phyloP scores from a whole-genome alignment of 768 basidiomycete species.

The Termitomyces eurrhizus region DNA sequence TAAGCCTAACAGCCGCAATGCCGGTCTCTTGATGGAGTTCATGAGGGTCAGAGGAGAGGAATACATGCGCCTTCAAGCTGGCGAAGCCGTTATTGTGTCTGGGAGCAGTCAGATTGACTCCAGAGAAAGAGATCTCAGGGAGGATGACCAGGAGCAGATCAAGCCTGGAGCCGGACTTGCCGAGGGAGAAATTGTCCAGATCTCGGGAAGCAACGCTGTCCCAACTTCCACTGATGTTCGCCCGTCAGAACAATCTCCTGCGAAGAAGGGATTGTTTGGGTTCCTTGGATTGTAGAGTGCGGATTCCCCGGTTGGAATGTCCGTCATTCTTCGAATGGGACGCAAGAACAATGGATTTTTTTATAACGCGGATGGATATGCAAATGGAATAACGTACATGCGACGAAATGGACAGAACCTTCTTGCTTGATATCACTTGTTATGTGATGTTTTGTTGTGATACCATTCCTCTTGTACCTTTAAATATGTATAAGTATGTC shows the following conservation, averaged over 20 bases:
- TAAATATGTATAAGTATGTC: background rate
- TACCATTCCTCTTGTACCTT: background rate
- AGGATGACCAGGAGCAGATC: slow-evolving; percentile 26
- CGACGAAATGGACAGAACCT: background rate
- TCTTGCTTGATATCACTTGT: background rate
- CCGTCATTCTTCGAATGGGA: too few relatives aligned
- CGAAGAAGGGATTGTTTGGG: background rate
- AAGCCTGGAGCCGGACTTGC: slow-evolving; percentile 1
- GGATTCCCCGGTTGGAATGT: too few relatives aligned
- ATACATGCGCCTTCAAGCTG: slow-evolving; percentile 49
- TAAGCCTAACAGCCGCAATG: slow-evolving; percentile 91
- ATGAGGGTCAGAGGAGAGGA: slow-evolving; percentile 75
- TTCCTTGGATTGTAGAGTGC: background rate
- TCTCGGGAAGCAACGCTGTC: background rate
- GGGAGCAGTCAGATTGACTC: slow-evolving; percentile 8
- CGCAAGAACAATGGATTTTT: background rate
- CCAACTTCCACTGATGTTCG: background rate
- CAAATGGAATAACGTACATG: background rate
- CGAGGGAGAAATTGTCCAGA: background rate
- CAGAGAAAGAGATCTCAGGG: slow-evolving; percentile 20
- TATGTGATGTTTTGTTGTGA: background rate
- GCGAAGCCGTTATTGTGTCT: slow-evolving; percentile 16
- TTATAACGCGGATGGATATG: background rate
- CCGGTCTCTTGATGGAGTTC: slow-evolving; percentile 80
- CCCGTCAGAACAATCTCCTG: background rate